Conservation (phyloP, 78 protist species). For the Dictyostelium firmibasis region DNA sequence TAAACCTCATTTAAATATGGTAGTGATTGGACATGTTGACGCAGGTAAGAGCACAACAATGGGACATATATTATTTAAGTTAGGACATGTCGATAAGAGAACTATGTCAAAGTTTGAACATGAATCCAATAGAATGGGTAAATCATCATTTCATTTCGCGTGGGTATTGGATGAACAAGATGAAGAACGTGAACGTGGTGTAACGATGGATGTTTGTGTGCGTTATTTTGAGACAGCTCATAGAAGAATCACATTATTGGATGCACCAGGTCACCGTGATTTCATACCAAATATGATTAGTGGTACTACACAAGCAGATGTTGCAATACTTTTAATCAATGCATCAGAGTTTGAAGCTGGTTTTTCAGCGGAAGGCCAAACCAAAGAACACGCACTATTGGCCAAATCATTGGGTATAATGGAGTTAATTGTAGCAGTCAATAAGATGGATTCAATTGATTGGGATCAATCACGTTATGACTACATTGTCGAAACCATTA, state of each 20-base stretch:
- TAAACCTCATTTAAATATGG: slow-evolving; percentile 81
- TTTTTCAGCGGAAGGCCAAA: slow-evolving; percentile 94
- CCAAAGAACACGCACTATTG: slow-evolving; percentile 94
- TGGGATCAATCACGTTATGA: slow-evolving; percentile 86
- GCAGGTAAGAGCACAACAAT: slow-evolving; percentile 95
- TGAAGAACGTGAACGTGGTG: slow-evolving; percentile 91
- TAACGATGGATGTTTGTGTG: slow-evolving; percentile 96
- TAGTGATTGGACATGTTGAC: slow-evolving; percentile 94
- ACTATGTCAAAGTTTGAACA: slow-evolving; percentile 90
- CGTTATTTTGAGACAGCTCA: slow-evolving; percentile 82
- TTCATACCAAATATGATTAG: slow-evolving; percentile 97
- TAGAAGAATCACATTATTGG: slow-evolving; percentile 93
- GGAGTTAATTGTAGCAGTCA: slow-evolving; percentile 94
- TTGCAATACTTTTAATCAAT: slow-evolving; percentile 93
- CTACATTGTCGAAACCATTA: slow-evolving; percentile 61
- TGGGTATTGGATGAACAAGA: slow-evolving; percentile 97
- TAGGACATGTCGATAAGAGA: slow-evolving; percentile 81
- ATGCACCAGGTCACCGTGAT: slow-evolving; percentile 99
- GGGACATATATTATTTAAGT: slow-evolving; percentile 93
- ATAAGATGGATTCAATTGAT: slow-evolving; percentile 91
- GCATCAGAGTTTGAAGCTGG: slow-evolving; percentile 96
- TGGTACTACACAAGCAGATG: slow-evolving; percentile 98
- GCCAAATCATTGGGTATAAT: slow-evolving; percentile 92
- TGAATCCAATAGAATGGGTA: slow-evolving; percentile 92
- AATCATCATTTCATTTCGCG: slow-evolving; percentile 96